Evolutionary conservation across 805 yeast genomes (phyloP).

Genomic region (Candida taoyuanica): DNA sequence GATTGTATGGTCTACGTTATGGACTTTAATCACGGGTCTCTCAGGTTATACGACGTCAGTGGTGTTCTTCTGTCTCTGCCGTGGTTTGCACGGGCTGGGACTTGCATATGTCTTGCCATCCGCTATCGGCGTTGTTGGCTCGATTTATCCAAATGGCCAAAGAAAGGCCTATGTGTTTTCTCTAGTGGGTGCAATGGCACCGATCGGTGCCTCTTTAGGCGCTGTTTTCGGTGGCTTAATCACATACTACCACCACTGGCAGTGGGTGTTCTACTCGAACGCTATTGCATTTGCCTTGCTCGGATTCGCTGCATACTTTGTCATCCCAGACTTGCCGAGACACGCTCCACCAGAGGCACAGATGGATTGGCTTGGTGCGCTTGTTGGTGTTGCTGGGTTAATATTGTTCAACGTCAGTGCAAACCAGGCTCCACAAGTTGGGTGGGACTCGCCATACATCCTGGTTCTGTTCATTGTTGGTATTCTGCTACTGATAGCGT

Average conservation of each 20-base stretch:
- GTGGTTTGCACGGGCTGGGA: constrained; percentile 63
- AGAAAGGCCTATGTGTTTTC: constrained; percentile 52
- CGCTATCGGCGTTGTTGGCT: constrained; percentile 52
- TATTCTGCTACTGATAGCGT: constrained; percentile 35
- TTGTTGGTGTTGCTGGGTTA: constrained; percentile 54
- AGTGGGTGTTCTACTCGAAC: constrained; percentile 45
- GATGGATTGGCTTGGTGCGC: constrained; percentile 52
- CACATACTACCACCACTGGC: constrained; percentile 41
- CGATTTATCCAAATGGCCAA: constrained; percentile 40
- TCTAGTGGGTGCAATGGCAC: constrained; percentile 54
- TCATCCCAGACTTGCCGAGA: constrained; percentile 31
- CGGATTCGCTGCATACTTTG: constrained; percentile 27
- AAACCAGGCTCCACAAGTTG: constrained; percentile 72
- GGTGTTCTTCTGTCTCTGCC: constrained; percentile 45
- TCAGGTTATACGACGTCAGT: constrained; percentile 45
- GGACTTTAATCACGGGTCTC: constrained; percentile 60
- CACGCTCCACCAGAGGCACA: constrained; percentile 18
- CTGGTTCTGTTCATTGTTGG: constrained; percentile 54
- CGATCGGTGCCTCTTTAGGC: constrained; percentile 54
- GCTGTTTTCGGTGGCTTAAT: constrained; percentile 47
- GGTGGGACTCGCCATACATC: constrained; percentile 60
- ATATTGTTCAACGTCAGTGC: constrained; percentile 62
- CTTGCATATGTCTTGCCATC: constrained; percentile 55
- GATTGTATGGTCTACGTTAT: constrained; percentile 47
- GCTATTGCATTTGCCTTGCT: constrained; percentile 32